Conservation (phyloP, 177 flowering plant genomes). For the Telopea speciosissima region DNA sequence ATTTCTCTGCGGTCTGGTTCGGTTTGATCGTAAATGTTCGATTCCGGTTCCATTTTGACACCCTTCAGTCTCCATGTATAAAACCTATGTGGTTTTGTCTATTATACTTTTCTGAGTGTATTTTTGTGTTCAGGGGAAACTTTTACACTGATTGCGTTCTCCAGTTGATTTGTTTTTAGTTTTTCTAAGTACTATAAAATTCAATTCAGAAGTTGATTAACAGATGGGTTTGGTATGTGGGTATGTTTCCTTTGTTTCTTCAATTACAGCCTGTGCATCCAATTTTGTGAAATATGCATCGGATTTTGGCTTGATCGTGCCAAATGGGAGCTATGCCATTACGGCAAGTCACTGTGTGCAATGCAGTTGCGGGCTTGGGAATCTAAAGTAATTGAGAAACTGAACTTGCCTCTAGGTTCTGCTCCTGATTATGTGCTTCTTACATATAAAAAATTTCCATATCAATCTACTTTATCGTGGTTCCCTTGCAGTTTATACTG, state of each 20-base stretch:
- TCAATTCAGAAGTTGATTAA: neutral
- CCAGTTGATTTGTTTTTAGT: neutral
- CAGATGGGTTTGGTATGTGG: slow-evolving; percentile 8
- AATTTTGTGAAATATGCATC: slow-evolving; percentile 55
- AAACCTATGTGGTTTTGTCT: neutral
- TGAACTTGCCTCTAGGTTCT: neutral
- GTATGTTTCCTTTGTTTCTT: slow-evolving; percentile 2
- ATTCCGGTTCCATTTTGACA: no score
- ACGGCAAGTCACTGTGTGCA: slow-evolving; percentile 94
- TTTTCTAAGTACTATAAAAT: neutral
- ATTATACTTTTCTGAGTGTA: neutral
- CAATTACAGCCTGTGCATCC: slow-evolving; percentile 77
- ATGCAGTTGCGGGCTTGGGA: slow-evolving; percentile 92
- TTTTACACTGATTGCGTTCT: neutral
- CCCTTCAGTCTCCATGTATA: neutral
- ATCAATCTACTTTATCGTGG: slow-evolving; percentile 4
- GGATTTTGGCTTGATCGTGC: slow-evolving; percentile 69
- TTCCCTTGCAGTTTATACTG: slow-evolving; percentile 66
- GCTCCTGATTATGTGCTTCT: neutral
- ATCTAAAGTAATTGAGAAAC: slow-evolving; percentile 49
- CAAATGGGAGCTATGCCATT: slow-evolving; percentile 92
- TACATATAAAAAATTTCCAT: neutral
- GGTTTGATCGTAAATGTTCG: no score
- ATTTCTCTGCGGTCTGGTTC: no score
- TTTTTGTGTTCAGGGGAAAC: neutral